Evolutionary conservation across 768 basidiomycete species (phyloP), one percentile per base, ranked within the genome.

Genomic region (Pulveroboletus sp.): DNA sequence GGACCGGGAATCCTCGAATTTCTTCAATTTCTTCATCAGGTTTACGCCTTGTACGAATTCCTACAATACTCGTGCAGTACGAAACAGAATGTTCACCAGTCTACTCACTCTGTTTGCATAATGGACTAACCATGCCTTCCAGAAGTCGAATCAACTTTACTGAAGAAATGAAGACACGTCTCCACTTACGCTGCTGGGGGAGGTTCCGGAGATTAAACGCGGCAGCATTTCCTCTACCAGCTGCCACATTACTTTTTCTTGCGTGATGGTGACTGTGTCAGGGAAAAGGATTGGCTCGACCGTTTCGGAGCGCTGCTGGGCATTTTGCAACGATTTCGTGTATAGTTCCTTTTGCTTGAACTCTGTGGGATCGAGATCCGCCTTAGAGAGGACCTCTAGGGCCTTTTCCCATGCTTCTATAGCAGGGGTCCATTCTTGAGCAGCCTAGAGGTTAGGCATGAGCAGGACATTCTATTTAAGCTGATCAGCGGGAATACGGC

Each of bases 161-260:
- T n/a, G n/a, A n/a, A n/a, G n/a, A n/a, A n/a, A n/a, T n/a, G n/a
- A n/a, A n/a, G n/a, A n/a, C n/a, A n/a, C n/a, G n/a, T n/a, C n/a
- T n/a, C n/a, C n/a, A n/a, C n/a, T n/a, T n/a, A n/a, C n/a, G n/a
- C n/a, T n/a, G n/a, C n/a, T n/a, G n/a, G n/a, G n/a, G n/a, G n/a
- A n/a, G n/a, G n/a, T n/a, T n/a, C n/a, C n/a, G n/a, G n/a, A n/a
- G n/a, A n/a, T n/a, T n/a, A n/a, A n/a, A n/a, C n/a, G n/a, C n/a
- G 46, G 51, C 3, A 49, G 26, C 46, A 52, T 42, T 40, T 47
- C 40, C 46, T 30, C 46, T 17, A 35, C 46, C n/a, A 12, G 13
- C n/a, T 31, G 9, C 50, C 41, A 51, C 23, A 34, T 39, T 9
- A 3, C 6, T 29, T 37, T 43, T 5, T 42, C 27, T 29, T 29